Base-by-base conservation (phyloP, 2,329 filamentous ascomycete species). In the Colletotrichum orchidophilum region DNA sequence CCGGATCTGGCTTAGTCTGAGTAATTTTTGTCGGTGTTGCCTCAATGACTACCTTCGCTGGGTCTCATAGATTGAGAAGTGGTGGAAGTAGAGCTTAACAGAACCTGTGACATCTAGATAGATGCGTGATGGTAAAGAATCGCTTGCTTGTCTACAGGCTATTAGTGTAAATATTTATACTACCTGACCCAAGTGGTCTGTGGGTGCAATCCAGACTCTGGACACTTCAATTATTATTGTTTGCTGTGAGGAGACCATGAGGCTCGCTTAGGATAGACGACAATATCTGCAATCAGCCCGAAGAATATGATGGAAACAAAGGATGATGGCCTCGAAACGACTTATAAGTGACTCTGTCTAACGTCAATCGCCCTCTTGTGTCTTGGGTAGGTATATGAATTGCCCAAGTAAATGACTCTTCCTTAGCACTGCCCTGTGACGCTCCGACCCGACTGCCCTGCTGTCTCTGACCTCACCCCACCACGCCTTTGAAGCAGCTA, bases 401-500 rank as follows among this genome's bases (percentile, higher is more conserved):
- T n/a, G n/a, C n/a, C n/a, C n/a, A n/a, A n/a, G n/a, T n/a, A 46
- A 21, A 46, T n/a, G 39, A 46, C 26, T 49, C 29, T n/a, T 49
- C 53, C 53, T 39, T 26, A 6, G 39, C 42, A 66, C 26, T 15
- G 35, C 26, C 58, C 46, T n/a, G n/a, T n/a, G 15, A 42, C n/a
- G 42, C 59, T 62, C 13, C 59, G 15, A 31, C 21, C 11, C 24
- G 18, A n/a, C 15, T 24, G 24, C 15, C 13, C 18, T 58, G 21
- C 39, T 13, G 35, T 42, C 29, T 62, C 55, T 62, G 57, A 63
- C 68, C 58, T 71, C 68, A 63, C 59, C 68, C 64, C 67, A 60
- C 52, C 67, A 61, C 31, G 50, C 35, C 64, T 69, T 49, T 58
- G 52, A 63, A 50, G n/a, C 58, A 71, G 64, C 65, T 71, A 71